Conservation (phyloP, 148 eudicot genomes). For the Rhododendron ovatum region DNA sequence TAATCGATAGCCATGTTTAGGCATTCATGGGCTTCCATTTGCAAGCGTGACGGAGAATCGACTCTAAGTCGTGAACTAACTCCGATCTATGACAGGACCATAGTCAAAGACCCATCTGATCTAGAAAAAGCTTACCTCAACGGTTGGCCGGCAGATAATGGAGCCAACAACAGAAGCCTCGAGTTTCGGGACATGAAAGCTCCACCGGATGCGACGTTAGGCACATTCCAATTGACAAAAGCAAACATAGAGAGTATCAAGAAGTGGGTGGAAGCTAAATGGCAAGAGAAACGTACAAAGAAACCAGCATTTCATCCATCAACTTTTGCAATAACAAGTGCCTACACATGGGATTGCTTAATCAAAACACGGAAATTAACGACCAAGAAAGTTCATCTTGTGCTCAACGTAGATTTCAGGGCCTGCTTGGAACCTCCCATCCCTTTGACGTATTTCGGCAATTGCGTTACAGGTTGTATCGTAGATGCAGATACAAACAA, state of each 20-base stretch:
- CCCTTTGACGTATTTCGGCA: constrained; percentile 8
- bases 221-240: constrained; percentile 5
- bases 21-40: constrained; percentile 9
- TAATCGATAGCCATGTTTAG: constrained; percentile 11
- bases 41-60: neutral
- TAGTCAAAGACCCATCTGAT: neutral
- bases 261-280: neutral
- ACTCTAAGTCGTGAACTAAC: neutral
- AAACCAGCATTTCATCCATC: neutral
- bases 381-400: neutral
- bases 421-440: constrained; percentile 2
- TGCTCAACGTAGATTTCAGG: neutral
- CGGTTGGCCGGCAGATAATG: neutral
- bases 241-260: constrained; percentile 7
- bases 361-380: neutral
- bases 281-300: neutral
- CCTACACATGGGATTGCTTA: constrained; percentile 14
- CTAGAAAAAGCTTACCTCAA: neutral
- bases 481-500: neutral
- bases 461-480: neutral
- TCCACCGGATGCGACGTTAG: neutral
- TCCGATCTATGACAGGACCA: neutral
- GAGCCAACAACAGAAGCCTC: constrained; percentile 5
- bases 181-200: neutral
- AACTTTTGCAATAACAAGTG: constrained; percentile 3